Evolutionary conservation across 2,329 filamentous ascomycete species (phyloP).

Genomic region (Pestalotiopsis sp.): DNA sequence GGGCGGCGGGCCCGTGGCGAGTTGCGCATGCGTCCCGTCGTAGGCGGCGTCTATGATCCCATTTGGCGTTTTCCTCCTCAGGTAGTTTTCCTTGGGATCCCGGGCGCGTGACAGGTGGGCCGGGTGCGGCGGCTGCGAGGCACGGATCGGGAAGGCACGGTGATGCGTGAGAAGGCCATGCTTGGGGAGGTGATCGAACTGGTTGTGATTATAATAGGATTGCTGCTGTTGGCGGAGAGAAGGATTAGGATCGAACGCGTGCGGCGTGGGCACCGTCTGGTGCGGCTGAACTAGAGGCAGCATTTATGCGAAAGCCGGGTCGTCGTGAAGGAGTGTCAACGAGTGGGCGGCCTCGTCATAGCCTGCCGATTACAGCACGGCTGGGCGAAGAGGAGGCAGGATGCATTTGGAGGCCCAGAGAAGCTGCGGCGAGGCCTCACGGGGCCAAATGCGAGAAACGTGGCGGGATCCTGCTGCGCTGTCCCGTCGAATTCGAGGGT

Average conservation of each 20-base stretch:
- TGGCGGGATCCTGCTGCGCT: background rate
- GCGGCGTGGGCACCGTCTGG: slow-evolving; percentile 47
- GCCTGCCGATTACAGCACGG: slow-evolving; percentile 43
- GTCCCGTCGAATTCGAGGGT: background rate
- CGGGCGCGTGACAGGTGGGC: slow-evolving; percentile 31
- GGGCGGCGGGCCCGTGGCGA: slow-evolving; percentile 71
- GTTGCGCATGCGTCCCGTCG: slow-evolving; percentile 77
- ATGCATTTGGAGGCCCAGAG: slow-evolving; percentile 37
- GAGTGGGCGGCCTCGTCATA: slow-evolving; percentile 35
- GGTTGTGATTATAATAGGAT: slow-evolving; percentile 11
- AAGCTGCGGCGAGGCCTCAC: background rate
- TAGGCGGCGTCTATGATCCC: slow-evolving; percentile 92
- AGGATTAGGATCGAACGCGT: slow-evolving; percentile 33
- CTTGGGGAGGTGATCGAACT: slow-evolving; percentile 16
- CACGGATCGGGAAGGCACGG: slow-evolving; percentile 37
- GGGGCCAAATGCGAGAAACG: background rate
- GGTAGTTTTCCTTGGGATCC: slow-evolving; percentile 64
- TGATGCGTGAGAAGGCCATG: slow-evolving; percentile 23
- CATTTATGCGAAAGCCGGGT: slow-evolving; percentile 33
- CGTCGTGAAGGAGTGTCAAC: slow-evolving; percentile 20
- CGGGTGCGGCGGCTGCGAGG: slow-evolving; percentile 31
- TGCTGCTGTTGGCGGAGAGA: slow-evolving; percentile 11
- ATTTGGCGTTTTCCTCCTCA: slow-evolving; percentile 89
- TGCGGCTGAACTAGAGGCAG: slow-evolving; percentile 53
- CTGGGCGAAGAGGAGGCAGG: slow-evolving; percentile 32